Conservation (phyloP, 2,329 filamentous ascomycete genomes). For the Scytalidium lignicola region DNA sequence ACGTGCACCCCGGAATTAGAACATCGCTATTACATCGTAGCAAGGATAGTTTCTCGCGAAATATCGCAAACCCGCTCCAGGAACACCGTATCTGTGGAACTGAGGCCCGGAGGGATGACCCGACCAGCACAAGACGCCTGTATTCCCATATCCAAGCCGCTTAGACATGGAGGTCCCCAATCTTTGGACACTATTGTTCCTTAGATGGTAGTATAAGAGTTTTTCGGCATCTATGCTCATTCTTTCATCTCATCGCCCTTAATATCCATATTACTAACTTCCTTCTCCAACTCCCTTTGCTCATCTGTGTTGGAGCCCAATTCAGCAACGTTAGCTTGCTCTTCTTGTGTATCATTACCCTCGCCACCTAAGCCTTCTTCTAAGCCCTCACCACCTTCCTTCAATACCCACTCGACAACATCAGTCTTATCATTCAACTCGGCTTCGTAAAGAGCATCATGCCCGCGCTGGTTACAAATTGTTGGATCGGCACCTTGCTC, state of each 20-base stretch:
- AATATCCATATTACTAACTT: not conserved
- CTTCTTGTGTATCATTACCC: conserved; percentile 5
- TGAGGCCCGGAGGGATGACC: not conserved
- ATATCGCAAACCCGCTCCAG: not conserved
- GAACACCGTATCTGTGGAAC: not conserved
- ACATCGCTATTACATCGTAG: too few relatives aligned
- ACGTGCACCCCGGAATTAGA: too few relatives aligned
- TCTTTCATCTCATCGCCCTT: not conserved
- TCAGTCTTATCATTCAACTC: conserved; percentile 63
- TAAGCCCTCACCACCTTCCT: conserved; percentile 32
- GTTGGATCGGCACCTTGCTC: conserved; percentile 72
- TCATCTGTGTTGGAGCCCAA: conserved; percentile 2
- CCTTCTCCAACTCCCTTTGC: conserved; percentile 1
- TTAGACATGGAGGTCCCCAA: not conserved
- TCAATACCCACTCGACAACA: conserved; percentile 51
- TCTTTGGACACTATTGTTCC: too few relatives aligned
- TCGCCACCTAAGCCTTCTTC: conserved; percentile 28
- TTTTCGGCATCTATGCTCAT: not conserved
- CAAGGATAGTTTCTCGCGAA: too few relatives aligned
- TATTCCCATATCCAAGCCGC: not conserved
- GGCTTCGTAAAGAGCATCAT: conserved; percentile 72
- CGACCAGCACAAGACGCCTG: not conserved
- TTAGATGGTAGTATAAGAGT: too few relatives aligned
- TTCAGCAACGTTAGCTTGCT: not conserved
- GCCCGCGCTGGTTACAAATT: conserved; percentile 76